Base-by-base conservation (phyloP, 176 grass and related monocot genomes). In the Oryza punctata region DNA sequence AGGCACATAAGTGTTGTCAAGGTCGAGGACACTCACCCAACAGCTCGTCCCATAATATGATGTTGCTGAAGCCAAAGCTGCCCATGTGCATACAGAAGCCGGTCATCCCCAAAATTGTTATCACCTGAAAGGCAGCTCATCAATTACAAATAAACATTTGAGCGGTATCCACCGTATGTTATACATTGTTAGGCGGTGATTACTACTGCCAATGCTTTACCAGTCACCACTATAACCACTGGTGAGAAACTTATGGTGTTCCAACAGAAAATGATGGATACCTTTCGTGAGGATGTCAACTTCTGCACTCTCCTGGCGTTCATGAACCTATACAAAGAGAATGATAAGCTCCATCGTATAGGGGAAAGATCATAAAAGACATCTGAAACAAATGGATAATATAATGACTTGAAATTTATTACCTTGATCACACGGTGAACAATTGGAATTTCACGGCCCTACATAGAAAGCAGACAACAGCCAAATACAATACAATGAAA, bases 391-490 rank as follows among this genome's bases (percentile, higher is more conserved):
- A 41, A n/a, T 41, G 47, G 29, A 45, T 18, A 12, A 63, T n/a
- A 57, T 38, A 6, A 12, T 73, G 59, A 80, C 72, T 35, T 18
- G 1, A 78, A 73, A 18, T 4, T 68, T 63, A 26, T 78, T 78
- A 94, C 94, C 94, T 94, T 89, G 67, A 97, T 97, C 70, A 97
- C 94, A 69, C 94, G 94, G 85, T 97, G 94, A 71, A 97, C 94
- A 49, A 97, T 97, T 78, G 94, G 94, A 79, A 97, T 97, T 54
- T 83, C 69, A 19, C 94, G 92, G 23, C 84, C 94, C 94, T 97
- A 41, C 63, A 87, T 49, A 72, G 12, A 85, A 41, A 81, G 50
- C 24, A 65, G 59, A 14, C 19, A 87, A 73, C n/a, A 75, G 44
- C 3, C 60, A 67, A 7, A 60, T 63, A 77, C 41, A 59, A 75